These are phyloP conservation scores for Pyrenula aspistea DNA, from an alignment of 495 filamentous ascomycete genomes.

Conservation along the genomic window DNA sequence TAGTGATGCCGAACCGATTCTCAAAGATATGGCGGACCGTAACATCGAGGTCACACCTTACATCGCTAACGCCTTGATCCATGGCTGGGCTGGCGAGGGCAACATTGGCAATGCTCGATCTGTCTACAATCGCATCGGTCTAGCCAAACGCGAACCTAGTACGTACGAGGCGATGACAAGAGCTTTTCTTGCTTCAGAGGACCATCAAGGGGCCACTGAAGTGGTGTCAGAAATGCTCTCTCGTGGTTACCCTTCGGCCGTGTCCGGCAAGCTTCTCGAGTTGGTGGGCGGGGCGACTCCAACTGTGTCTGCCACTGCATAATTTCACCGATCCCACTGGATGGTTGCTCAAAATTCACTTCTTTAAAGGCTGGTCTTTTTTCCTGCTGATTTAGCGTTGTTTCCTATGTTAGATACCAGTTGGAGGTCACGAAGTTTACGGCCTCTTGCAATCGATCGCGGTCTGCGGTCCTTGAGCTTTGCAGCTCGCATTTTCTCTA, in stretches of 20 bases:
- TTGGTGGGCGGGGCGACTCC: constrained; percentile 51
- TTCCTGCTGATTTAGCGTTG: not conserved
- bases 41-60: constrained; percentile 85
- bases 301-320: not conserved
- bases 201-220: constrained; percentile 55
- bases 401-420: not conserved
- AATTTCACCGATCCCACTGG: too few species aligned
- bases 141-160: constrained; percentile 77
- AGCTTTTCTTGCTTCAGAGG: constrained; percentile 74
- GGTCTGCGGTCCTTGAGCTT: not conserved
- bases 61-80: constrained; percentile 98
- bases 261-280: constrained; percentile 83
- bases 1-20: constrained; percentile 57
- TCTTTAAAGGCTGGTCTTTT: not conserved
- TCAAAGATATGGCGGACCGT: constrained; percentile 58
- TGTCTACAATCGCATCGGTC: constrained; percentile 64
- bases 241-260: constrained; percentile 81
- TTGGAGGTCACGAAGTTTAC: not conserved
- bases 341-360: not conserved
- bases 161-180: constrained; percentile 99
- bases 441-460: not conserved
- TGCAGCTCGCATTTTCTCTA: not conserved
- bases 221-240: constrained; percentile 86
- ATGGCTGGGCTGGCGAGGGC: constrained; percentile 85
- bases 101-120: constrained; percentile 65